These are phyloP conservation scores for Psidium guajava DNA, from an alignment of 345 rosid genomes.

Conservation along the genomic window DNA sequence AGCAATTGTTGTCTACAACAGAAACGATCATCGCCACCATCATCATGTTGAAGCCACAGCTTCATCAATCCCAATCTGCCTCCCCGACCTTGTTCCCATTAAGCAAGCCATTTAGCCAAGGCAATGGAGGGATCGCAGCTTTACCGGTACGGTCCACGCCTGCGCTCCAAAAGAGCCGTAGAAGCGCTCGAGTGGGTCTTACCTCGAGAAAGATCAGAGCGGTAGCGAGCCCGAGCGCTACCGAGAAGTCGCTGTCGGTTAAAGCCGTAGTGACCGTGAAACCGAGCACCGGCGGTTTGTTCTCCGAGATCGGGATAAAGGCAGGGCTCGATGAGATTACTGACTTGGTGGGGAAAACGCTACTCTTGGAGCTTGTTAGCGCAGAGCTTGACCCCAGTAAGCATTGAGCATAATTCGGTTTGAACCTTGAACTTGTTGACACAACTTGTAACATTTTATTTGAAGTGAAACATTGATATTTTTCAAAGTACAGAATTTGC, in stretches of 20 bases:
- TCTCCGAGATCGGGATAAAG: conserved; percentile 15
- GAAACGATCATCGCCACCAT: neutral
- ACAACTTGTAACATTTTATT: neutral
- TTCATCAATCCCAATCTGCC: conserved; percentile 1
- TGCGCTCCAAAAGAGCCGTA: neutral
- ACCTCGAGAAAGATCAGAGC: conserved; percentile 4
- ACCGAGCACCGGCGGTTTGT: conserved; percentile 11
- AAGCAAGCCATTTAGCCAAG: conserved; percentile 18
- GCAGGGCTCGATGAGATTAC: conserved; percentile 26
- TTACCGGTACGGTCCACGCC: neutral
- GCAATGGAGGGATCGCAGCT: conserved; percentile 1
- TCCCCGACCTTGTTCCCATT: neutral
- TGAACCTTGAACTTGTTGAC: neutral
- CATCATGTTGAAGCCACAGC: conserved; percentile 24
- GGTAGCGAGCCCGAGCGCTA: neutral
- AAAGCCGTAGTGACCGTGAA: conserved; percentile 27
- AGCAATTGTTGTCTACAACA: neutral
- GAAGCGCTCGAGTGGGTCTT: neutral
- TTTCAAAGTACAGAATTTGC: neutral
- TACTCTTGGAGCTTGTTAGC: conserved; percentile 53
- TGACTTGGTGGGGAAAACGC: conserved; percentile 38
- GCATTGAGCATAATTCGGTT: neutral
- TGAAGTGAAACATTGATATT: neutral
- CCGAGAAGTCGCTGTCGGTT: neutral
- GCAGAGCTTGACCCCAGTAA: conserved; percentile 39